Evolutionary conservation across 2,329 filamentous ascomycete species (phyloP).

Genomic region (Colletotrichum filicis): DNA sequence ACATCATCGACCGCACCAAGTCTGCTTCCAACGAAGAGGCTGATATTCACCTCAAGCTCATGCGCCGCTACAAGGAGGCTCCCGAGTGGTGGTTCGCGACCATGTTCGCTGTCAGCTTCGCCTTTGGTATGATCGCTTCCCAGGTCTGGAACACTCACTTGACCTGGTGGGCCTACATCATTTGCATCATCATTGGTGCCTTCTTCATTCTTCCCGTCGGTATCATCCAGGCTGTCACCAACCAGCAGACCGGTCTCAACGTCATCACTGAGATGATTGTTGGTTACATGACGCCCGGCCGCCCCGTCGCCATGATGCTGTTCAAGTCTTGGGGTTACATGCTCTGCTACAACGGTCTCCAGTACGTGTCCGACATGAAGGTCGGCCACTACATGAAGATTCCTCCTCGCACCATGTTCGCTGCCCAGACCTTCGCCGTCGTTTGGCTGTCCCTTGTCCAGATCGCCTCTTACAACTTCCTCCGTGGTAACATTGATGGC

Average conservation of each 20-base stretch:
- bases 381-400: constrained; percentile 66
- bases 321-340: constrained; percentile 62
- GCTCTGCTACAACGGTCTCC: constrained; percentile 57
- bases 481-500: constrained; percentile 59
- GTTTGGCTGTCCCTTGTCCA: constrained; percentile 52
- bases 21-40: constrained; percentile 51
- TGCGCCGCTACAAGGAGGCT: constrained; percentile 65
- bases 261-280: constrained; percentile 60
- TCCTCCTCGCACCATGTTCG: constrained; percentile 61
- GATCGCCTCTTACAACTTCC: constrained; percentile 50
- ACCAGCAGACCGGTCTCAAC: constrained; percentile 59
- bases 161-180: constrained; percentile 55
- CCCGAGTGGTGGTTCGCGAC: constrained; percentile 68
- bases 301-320: constrained; percentile 61
- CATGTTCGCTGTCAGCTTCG: constrained; percentile 61
- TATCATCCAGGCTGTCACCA: constrained; percentile 60
- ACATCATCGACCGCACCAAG: constrained; percentile 51
- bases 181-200: constrained; percentile 52
- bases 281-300: constrained; percentile 60
- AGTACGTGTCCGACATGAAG: constrained; percentile 61
- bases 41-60: constrained; percentile 65
- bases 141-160: constrained; percentile 53
- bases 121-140: constrained; percentile 52
- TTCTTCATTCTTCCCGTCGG: constrained; percentile 55
- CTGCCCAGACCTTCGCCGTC: constrained; percentile 54